Percentiles rank a stretch among this genome's conserved stretches.
Conservation (phyloP, 2,329 filamentous ascomycete genomes). For the Penicillium sp. region DNA sequence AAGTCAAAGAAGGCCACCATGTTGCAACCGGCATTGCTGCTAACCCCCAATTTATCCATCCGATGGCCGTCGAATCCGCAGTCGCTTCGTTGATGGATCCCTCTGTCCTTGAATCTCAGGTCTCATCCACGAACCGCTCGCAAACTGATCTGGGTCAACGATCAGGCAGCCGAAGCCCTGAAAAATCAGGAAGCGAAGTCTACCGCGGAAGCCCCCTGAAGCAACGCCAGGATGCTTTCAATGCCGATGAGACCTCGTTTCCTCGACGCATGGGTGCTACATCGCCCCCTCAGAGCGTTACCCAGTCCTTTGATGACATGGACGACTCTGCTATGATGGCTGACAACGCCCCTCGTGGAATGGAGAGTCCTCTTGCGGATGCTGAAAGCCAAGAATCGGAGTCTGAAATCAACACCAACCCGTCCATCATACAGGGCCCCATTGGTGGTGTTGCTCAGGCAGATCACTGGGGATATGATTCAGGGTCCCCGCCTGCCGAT, state of each 20-base stretch:
- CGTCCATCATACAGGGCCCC: constrained; percentile 75
- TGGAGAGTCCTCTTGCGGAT: constrained; percentile 71
- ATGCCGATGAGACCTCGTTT: constrained; percentile 39
- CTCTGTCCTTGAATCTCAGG: constrained; percentile 65
- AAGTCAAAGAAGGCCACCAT: constrained; percentile 63
- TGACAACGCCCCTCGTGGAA: constrained; percentile 63
- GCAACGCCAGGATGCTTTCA: constrained; percentile 39
- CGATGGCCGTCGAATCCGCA: constrained; percentile 75
- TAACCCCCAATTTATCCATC: constrained; percentile 74
- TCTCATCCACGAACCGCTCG: constrained; percentile 49
- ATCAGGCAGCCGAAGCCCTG: constrained; percentile 31
- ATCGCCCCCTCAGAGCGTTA: constrained; percentile 56
- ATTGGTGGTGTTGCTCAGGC: constrained; percentile 56
- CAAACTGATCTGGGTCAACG: constrained; percentile 43
- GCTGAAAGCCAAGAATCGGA: constrained; percentile 59
- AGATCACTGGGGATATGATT: constrained; percentile 57
- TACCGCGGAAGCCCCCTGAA: constrained; percentile 48
- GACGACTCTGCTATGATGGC: constrained; percentile 58
- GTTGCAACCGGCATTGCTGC: constrained; percentile 67
- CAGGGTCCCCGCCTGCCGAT: constrained; percentile 52
- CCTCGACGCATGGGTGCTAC: constrained; percentile 42
- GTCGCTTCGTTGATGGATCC: constrained; percentile 89
- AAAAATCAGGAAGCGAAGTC: constrained; percentile 24
- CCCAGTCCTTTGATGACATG: constrained; percentile 46
- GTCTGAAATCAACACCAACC: constrained; percentile 74